Base-by-base conservation (phyloP, 805 yeast species). In the Teunomyces atbi region DNA sequence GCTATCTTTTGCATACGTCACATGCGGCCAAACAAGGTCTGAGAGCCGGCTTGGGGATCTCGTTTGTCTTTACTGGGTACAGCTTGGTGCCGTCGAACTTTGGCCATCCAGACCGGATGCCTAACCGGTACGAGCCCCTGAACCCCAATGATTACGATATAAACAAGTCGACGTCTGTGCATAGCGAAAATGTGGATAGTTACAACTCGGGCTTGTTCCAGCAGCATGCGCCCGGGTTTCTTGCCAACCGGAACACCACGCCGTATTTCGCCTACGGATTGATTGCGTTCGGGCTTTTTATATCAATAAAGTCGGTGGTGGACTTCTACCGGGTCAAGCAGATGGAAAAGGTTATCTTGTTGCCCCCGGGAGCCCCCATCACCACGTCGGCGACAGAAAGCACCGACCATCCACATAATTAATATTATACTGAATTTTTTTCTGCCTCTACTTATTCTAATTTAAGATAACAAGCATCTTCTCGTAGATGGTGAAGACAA, bases 21-120 rank as follows among this genome's bases (percentile, higher is more conserved):
- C 99, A 94, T 62, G 97, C 98, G 4, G 96, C 97, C 3, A 89
- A 89, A 61, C 91, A 91, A 59, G 99, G 99, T 2, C 85, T 97
- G 1, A 74, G 96, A 50, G 86, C 92, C 15, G 99, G 99, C 0
- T 69, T 94, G 47, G 98, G 98, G 2, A 61, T 87, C 49, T 89
- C 96, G 0, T 78, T 94, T 52, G 72, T 92, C 44, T 80, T 84
- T 45, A 82, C 83, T 53, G 96, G 75, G 6, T 67, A 60, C 57
- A 59, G 59, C 41, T 56, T 66, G 49, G 58, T 69, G 6, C 76
- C 77, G 1, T 56, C 70, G 6, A 72, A 71, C 53, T 64, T 62
- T 47, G 77, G 76, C 8, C 61, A 61, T 39, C 54, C 73, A 1
- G 68, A 69, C 44, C 50, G 57, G 36, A 49, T 66, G 30, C 76